These are phyloP conservation scores for Trametes pubescens DNA, from an alignment of 1,284 basidiomycete genomes.

Conservation along the genomic window DNA sequence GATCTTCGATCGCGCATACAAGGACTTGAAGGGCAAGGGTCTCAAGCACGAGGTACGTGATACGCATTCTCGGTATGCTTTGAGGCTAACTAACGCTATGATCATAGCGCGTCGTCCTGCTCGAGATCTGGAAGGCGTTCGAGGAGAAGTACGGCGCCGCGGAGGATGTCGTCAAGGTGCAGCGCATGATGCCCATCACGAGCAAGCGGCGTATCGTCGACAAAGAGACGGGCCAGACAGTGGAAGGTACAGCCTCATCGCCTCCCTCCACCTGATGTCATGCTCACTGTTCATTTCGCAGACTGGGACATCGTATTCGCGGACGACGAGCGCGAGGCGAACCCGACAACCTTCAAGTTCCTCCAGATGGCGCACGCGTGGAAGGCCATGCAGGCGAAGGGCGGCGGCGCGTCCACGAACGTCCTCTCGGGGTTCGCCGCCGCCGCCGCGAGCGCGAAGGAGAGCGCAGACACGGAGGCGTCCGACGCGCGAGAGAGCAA, in stretches of 20 bases:
- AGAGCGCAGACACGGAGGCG: constrained; percentile 10
- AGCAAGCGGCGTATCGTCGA: constrained; percentile 86
- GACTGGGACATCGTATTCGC: constrained; percentile 96
- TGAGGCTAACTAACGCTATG: not conserved
- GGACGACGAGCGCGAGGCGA: constrained; percentile 92
- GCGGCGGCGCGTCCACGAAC: constrained; percentile 33
- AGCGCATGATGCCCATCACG: constrained; percentile 91
- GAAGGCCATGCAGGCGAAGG: constrained; percentile 60
- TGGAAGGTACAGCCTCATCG: constrained; percentile 73
- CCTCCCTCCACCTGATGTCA: constrained; percentile 46
- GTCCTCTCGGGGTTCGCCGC: constrained; percentile 37
- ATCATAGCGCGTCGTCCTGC: constrained; percentile 80
- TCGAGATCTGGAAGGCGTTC: constrained; percentile 94
- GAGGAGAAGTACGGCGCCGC: constrained; percentile 81
- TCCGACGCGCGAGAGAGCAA: constrained; percentile 3
- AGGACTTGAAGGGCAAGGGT: constrained; percentile 79
- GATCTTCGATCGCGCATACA: constrained; percentile 88
- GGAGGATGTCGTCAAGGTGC: constrained; percentile 78
- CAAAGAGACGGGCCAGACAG: constrained; percentile 82
- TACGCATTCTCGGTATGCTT: constrained; percentile 10
- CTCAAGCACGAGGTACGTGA: constrained; percentile 85
- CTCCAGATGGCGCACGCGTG: constrained; percentile 93
- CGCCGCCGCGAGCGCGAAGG: constrained; percentile 22
- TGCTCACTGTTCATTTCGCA: constrained; percentile 40
- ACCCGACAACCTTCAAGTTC: constrained; percentile 93